phyloP scores from a whole-genome alignment of 805 yeast genomes.

The Danielia reshetovae region DNA sequence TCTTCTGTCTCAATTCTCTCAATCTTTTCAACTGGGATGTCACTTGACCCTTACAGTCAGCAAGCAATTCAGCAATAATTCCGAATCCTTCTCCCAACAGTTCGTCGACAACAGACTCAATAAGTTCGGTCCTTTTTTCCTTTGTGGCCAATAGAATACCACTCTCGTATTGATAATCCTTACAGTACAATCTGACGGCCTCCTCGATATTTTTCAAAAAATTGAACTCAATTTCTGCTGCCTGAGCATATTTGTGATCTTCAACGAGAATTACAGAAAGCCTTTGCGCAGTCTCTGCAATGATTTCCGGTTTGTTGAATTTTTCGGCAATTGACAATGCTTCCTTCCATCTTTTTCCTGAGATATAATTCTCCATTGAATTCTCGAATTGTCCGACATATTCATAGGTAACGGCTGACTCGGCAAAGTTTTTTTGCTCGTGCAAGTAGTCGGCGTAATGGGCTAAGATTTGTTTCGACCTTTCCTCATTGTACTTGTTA shows the following conservation, averaged over 20 bases:
- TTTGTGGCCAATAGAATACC: slow-evolving; percentile 66
- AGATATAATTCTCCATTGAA: slow-evolving; percentile 68
- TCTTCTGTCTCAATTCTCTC: slow-evolving; percentile 80
- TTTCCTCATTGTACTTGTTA: slow-evolving; percentile 52
- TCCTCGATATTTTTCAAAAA: slow-evolving; percentile 58
- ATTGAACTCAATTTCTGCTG: slow-evolving; percentile 69
- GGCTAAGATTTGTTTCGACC: slow-evolving; percentile 51
- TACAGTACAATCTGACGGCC: slow-evolving; percentile 67
- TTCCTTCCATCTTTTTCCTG: slow-evolving; percentile 79
- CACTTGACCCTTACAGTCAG: slow-evolving; percentile 89
- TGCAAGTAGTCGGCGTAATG: slow-evolving; percentile 62
- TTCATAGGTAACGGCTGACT: slow-evolving; percentile 80
- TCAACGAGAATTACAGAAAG: slow-evolving; percentile 60
- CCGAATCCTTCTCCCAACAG: slow-evolving; percentile 87
- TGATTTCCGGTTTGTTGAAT: slow-evolving; percentile 20
- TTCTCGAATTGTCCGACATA: slow-evolving; percentile 49
- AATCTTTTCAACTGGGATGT: slow-evolving; percentile 79
- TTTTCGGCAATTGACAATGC: slow-evolving; percentile 62
- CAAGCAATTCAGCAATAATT: slow-evolving; percentile 75
- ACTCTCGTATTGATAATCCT: slow-evolving; percentile 66
- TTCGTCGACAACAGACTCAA: slow-evolving; percentile 62
- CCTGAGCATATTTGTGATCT: slow-evolving; percentile 70
- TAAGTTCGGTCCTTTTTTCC: slow-evolving; percentile 40
- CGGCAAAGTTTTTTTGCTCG: slow-evolving; percentile 54
- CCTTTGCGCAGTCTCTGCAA: slow-evolving; percentile 50